Evolutionary conservation across 2,329 filamentous ascomycete genomes (phyloP).

Genomic region (Scolecobasidium constrictum): DNA sequence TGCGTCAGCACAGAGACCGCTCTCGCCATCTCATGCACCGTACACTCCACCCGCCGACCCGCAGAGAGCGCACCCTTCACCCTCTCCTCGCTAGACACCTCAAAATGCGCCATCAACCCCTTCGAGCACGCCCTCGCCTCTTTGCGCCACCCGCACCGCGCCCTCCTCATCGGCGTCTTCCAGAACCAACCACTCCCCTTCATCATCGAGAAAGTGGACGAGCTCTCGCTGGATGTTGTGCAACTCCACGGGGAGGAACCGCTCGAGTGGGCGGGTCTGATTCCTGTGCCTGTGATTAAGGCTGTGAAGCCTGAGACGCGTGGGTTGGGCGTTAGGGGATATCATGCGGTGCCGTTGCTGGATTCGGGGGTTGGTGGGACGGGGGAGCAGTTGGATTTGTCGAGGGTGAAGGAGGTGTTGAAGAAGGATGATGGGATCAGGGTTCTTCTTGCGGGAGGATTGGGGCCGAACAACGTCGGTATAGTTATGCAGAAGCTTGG

Average conservation of each 20-base stretch:
- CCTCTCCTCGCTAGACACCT: slow-evolving; percentile 11
- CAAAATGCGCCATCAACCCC: slow-evolving; percentile 55
- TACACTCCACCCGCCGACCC: slow-evolving; percentile 47
- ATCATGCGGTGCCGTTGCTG: slow-evolving; percentile 72
- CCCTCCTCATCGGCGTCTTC: slow-evolving; percentile 87
- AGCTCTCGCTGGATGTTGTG: slow-evolving; percentile 73
- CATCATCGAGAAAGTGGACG: slow-evolving; percentile 64
- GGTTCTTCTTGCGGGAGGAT: slow-evolving; percentile 74
- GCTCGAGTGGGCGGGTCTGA: slow-evolving; percentile 77
- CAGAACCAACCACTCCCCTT: slow-evolving; percentile 79
- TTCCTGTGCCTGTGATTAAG: slow-evolving; percentile 84
- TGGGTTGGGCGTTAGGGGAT: slow-evolving; percentile 64
- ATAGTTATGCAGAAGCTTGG: slow-evolving; percentile 54
- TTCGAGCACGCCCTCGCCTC: slow-evolving; percentile 48
- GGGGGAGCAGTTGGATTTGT: slow-evolving; percentile 65
- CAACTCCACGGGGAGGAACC: slow-evolving; percentile 91
- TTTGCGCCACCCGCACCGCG: slow-evolving; percentile 44
- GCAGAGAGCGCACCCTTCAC: slow-evolving; percentile 11
- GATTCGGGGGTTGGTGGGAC: slow-evolving; percentile 79
- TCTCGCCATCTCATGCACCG: slow-evolving; percentile 64
- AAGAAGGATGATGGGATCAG: slow-evolving; percentile 57
- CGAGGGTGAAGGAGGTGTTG: slow-evolving; percentile 56
- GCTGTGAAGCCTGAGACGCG: slow-evolving; percentile 68
- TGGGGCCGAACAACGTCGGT: slow-evolving; percentile 69
- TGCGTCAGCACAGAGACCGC: slow-evolving; percentile 71